Evolutionary conservation across 257 asterid genomes (phyloP).

Genomic region (Eucommia ulmoides): DNA sequence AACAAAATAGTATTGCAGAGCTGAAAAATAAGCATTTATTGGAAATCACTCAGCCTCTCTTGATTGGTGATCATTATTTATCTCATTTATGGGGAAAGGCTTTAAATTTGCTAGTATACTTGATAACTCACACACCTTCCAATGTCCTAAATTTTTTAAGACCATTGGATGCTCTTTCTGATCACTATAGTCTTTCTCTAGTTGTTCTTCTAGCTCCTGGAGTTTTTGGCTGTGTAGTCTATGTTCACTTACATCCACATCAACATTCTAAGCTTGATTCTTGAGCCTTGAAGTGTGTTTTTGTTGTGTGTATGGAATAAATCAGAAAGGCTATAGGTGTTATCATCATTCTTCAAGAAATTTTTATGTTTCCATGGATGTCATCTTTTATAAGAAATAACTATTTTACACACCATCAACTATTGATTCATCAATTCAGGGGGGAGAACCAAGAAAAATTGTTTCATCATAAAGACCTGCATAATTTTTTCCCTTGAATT

Average conservation of each 20-base stretch:
- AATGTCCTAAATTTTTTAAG: neutral
- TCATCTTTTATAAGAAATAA: neutral
- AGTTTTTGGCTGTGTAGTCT: neutral
- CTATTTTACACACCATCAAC: neutral
- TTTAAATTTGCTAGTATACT: too few relatives aligned
- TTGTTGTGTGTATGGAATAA: neutral
- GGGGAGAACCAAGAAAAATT: neutral
- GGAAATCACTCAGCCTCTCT: too few relatives aligned
- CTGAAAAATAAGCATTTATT: neutral
- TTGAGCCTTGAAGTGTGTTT: neutral
- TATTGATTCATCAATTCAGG: neutral
- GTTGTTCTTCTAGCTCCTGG: too few relatives aligned
- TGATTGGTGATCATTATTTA: neutral
- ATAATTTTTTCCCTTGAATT: neutral
- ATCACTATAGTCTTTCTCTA: neutral
- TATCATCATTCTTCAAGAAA: neutral
- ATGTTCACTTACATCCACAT: neutral
- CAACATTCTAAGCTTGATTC: neutral
- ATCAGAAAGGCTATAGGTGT: neutral
- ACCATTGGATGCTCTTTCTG: neutral
- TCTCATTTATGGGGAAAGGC: neutral
- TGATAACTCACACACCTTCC: neutral
- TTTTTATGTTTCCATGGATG: neutral
- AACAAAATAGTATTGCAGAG: neutral
- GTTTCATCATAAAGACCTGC: neutral